Evolutionary conservation across 2,329 filamentous ascomycete species (phyloP), one percentile per base, ranked within the genome.

Genomic region (Hypoxylon sp.): DNA sequence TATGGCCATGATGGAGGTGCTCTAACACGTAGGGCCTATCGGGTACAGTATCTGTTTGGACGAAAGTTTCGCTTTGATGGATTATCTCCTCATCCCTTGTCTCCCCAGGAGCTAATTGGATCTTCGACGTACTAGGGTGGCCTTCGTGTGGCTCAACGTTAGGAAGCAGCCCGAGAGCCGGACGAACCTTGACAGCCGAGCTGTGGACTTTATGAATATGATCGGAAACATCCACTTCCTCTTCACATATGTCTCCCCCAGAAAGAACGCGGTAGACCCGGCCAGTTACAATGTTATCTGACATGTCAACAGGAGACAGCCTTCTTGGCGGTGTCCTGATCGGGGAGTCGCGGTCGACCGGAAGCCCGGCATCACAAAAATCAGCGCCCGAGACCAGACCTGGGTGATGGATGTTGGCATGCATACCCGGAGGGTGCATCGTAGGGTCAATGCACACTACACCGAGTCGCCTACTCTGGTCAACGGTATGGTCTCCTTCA

Each of bases 61-160:
- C 13, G 2, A 48, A 23, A 6, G 19, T 34, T 59, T 50, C 34
- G 13, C 50, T 55, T 43, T 62, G 48, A 13, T 65, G 61, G 9
- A 55, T 65, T 9, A 63, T 53, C 21, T 49, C 64, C 43, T 51
- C 50, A 21, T 57, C 48, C 10, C 38, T 23, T n/a, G 17, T 34
- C 7, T 45, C 25, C 10, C 57, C 41, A 28, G 32, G 17, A 52
- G 73, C 60, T 49, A 71, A 67, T 21, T 69, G 71, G 25, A 76
- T 69, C 63, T 73, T 75, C 1, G 72, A 75, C 14, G 73, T 57
- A 13, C 61, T 62, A 32, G 56, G 6, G 34, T 70, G 68, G 5
- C 62, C 70, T 13, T 57, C 43, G 17, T 73, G 68, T 11, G 38
- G 56, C 43, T 64, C 41, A 23, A 65, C 52, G 3, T 48, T 21